Evolutionary conservation across 1,284 basidiomycete genomes (phyloP).

Genomic region (Cutaneotrichosporon sp.): DNA sequence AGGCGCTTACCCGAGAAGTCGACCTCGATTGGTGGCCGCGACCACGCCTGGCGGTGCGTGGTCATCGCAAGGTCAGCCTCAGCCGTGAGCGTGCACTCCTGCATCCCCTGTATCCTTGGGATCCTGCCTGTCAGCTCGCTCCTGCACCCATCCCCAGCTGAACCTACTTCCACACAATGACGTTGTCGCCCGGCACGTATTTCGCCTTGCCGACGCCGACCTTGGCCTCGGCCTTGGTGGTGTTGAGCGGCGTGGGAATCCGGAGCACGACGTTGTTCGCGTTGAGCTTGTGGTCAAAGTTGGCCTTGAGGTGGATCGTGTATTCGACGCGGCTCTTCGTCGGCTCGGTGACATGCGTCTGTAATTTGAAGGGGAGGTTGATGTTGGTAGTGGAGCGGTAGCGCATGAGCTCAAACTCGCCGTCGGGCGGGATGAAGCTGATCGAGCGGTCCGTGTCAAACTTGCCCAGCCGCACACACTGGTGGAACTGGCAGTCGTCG

Average conservation of each 20-base stretch:
- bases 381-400: constrained; percentile 96
- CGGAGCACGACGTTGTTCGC: constrained; percentile 89
- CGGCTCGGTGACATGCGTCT: constrained; percentile 89
- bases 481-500: constrained; percentile 98
- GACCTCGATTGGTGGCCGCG: constrained; percentile 93
- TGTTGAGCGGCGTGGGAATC: constrained; percentile 95
- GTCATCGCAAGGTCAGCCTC: constrained; percentile 82
- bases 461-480: constrained; percentile 92
- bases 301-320: constrained; percentile 82
- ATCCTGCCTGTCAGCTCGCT: constrained; percentile 61
- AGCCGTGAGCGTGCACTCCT: constrained; percentile 83
- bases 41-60: constrained; percentile 91
- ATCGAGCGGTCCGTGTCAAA: constrained; percentile 93
- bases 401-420: constrained; percentile 99
- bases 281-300: constrained; percentile 86
- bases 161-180: constrained; percentile 94
- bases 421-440: constrained; percentile 96
- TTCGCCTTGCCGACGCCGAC: constrained; percentile 93
- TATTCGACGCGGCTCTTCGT: constrained; percentile 91
- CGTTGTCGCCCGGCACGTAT: constrained; percentile 91
- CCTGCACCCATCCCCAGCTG: too few species aligned
- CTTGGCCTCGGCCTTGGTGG: constrained; percentile 88
- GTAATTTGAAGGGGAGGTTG: constrained; percentile 86
- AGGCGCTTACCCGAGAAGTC: constrained; percentile 66
- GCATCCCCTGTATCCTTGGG: constrained; percentile 85